Evolutionary conservation across 768 basidiomycete genomes (phyloP).

Genomic region (Stropharia rugosoannulata): DNA sequence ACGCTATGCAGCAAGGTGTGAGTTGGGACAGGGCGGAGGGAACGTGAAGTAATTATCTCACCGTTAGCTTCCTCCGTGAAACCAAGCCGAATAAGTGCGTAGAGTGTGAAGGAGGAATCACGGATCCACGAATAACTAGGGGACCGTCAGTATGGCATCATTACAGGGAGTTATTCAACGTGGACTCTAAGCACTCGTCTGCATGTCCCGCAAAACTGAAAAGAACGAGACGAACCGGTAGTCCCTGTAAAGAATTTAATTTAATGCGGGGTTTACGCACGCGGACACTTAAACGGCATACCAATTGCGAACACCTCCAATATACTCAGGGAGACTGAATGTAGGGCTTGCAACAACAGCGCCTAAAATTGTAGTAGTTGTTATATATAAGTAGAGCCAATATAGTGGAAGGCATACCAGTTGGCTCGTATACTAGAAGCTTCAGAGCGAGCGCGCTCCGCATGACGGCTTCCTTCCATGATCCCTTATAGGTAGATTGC

Average conservation of each 20-base stretch:
- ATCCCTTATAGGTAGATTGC: constrained; percentile 85
- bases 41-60: constrained; percentile 27
- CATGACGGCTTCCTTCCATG: constrained; percentile 95
- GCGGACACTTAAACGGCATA: constrained; percentile 17
- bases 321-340: constrained; percentile 89
- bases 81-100: constrained; percentile 90
- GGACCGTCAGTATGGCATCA: neutral
- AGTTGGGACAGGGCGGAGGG: neutral
- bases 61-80: constrained; percentile 92
- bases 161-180: no score
- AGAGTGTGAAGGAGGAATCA: constrained; percentile 95
- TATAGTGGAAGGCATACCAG: constrained; percentile 40
- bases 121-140: constrained; percentile 84
- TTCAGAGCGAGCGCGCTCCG: constrained; percentile 93
- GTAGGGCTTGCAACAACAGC: constrained; percentile 95
- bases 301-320: constrained; percentile 91
- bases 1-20: constrained; percentile 46
- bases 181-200: no score
- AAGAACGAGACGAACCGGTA: constrained; percentile 44
- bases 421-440: constrained; percentile 90
- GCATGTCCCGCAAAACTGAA: no score
- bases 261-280: neutral
- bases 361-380: constrained; percentile 35
- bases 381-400: neutral
- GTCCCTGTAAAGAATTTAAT: constrained; percentile 42